Evolutionary conservation across 306 rosid genomes (phyloP).

Genomic region (Oxytropis ochrocephala): DNA sequence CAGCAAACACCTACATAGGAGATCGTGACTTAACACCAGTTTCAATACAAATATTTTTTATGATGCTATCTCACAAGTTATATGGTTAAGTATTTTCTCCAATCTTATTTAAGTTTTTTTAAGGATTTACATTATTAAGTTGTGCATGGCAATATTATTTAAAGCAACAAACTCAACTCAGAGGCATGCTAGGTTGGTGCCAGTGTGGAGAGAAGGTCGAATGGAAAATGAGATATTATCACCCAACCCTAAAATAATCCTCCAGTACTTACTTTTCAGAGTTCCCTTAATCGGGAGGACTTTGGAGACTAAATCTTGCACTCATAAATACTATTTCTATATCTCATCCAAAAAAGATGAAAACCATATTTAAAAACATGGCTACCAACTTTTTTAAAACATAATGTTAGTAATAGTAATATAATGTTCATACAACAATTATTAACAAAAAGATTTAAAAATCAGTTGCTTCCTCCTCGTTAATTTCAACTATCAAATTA

Average conservation of each 20-base stretch:
- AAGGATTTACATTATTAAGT: not conserved
- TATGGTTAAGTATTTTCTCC: not conserved
- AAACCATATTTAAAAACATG: not conserved
- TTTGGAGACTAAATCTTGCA: not conserved
- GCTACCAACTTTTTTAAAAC: not conserved
- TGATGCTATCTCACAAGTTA: not conserved
- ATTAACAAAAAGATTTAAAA: not conserved
- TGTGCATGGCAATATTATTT: not conserved
- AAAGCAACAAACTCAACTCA: not conserved
- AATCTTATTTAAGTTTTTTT: not conserved
- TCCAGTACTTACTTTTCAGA: not conserved
- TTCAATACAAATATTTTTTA: not conserved
- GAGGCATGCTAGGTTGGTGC: not conserved
- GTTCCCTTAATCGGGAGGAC: not conserved
- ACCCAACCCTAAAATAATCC: not conserved
- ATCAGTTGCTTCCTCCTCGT: not conserved
- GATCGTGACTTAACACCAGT: not conserved
- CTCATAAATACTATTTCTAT: not conserved
- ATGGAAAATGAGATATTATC: not conserved
- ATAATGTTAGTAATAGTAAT: not conserved
- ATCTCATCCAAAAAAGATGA: not conserved
- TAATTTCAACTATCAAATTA: not conserved
- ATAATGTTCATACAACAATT: not conserved
- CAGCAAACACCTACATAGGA: slow-evolving; percentile 76
- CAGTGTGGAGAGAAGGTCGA: not conserved